Evolutionary conservation across 306 rosid genomes (phyloP).

Genomic region (Boehmeria nivea): DNA sequence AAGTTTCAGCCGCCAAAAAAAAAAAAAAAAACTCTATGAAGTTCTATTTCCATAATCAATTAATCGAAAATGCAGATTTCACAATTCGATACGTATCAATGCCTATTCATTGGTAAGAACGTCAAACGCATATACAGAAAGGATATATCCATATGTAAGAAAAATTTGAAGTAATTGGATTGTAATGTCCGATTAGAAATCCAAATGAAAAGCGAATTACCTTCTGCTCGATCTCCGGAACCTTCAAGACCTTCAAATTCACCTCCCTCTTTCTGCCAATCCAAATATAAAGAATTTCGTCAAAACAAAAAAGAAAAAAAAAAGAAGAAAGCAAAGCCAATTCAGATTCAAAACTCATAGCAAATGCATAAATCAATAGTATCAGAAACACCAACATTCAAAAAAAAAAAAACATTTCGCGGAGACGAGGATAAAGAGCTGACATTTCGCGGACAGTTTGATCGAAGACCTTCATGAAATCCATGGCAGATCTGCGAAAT

Average conservation of each 20-base stretch:
- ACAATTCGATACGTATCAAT: neutral
- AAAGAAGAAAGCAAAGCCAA: neutral
- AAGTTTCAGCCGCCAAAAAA: no score
- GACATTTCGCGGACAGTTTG: constrained; percentile 99
- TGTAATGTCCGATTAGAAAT: neutral
- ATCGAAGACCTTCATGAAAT: constrained; percentile 98
- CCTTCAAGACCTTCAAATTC: constrained; percentile 94
- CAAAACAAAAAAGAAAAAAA: neutral
- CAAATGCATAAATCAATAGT: no score
- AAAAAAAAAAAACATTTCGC: constrained; percentile 1
- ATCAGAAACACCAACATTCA: neutral
- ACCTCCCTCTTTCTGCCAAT: constrained; percentile 94
- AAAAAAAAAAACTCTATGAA: no score
- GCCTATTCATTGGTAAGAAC: neutral
- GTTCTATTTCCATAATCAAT: no score
- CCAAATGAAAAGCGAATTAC: constrained; percentile 24
- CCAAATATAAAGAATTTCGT: constrained; percentile 8
- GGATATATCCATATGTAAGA: neutral
- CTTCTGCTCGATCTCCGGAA: constrained; percentile 99
- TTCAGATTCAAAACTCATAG: constrained; percentile 1
- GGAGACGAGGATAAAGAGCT: constrained; percentile 22
- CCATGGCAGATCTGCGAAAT: constrained; percentile 67
- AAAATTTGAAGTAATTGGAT: neutral
- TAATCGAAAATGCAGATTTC: neutral
- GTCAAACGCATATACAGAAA: neutral